Evolutionary conservation across 768 basidiomycete species (phyloP), one percentile per base, ranked within the genome.

Genomic region (Lenzites betulinus): DNA sequence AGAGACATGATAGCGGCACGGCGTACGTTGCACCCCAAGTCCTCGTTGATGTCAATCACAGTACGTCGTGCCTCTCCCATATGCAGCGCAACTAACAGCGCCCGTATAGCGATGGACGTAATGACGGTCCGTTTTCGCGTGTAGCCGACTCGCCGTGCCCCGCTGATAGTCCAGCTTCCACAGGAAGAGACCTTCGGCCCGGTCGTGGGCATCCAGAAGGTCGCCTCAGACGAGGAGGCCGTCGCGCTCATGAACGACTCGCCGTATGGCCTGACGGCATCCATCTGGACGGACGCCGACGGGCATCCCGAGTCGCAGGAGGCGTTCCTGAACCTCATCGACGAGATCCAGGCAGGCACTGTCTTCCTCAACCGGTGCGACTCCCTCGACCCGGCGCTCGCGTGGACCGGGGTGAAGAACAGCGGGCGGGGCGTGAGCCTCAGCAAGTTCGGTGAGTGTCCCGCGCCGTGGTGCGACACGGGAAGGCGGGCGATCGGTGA

Each of bases 171-270:
- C 11, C 13, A 2, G 7, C 51, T 5, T 20, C 1, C 35, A 20
- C 61, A 90, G 87, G 87, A 90, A 74, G 92, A 95, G 75, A 93
- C 92, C 0, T 98, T 98, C 64, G 97, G 97, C 0, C 97, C 97
- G 0, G 82, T 97, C 7, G 79, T 98, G 28, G 95, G 95, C 12
- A 94, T 99, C 62, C 90, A 92, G 75, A 95, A 94, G 81, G 95
- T 92, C 22, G 78, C 82, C 9, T 86, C 86, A 0, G 97, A 98
- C 71, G 90, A 88, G 46, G 93, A 96, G 71, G 97, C 97, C 1
- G 76, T 98, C 57, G 71, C 74, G 18, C 82, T 98, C 33, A 99
- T 99, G 92, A 98, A 99, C 73, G 95, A 98, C 72, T 97, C 95
- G 16, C 85, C 84, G 0, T 98, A 95, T 70, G 97, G 97, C 15